phyloP scores from a whole-genome alignment of 371 early-diverging fungal genomes.

The Blyttiomyces sp. region DNA sequence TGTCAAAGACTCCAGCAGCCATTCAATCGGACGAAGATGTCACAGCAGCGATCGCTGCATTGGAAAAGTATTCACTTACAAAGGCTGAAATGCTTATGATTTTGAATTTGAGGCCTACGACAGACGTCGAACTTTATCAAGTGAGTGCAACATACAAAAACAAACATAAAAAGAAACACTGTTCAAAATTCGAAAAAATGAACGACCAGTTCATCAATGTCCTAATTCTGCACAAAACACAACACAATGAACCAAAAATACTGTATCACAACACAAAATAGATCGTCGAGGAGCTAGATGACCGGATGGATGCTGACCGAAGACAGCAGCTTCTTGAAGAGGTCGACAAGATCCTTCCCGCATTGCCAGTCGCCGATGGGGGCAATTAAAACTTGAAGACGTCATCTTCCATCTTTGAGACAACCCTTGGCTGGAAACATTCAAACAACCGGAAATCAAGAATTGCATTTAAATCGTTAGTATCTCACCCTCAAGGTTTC shows the following conservation, averaged over 20 bases:
- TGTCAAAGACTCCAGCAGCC: slow-evolving; percentile 4
- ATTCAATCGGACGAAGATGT: slow-evolving; percentile 7
- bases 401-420: slow-evolving; percentile 82
- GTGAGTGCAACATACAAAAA: slow-evolving; percentile 2
- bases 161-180: background rate
- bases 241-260: too few relatives aligned
- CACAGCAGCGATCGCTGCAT: slow-evolving; percentile 1
- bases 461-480: too few relatives aligned
- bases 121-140: slow-evolving; percentile 14
- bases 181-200: background rate
- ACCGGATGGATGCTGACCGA: slow-evolving; percentile 5
- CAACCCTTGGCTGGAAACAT: too few relatives aligned
- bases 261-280: too few relatives aligned
- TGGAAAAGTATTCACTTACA: slow-evolving; percentile 19
- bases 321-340: background rate
- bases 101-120: slow-evolving; percentile 25
- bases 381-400: slow-evolving; percentile 82
- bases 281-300: slow-evolving; percentile 21
- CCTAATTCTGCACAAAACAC: background rate
- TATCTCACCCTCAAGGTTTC: too few relatives aligned
- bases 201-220: background rate
- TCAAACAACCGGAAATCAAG: too few relatives aligned
- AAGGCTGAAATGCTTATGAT: slow-evolving; percentile 33
- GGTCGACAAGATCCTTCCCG: background rate
- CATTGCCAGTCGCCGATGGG: background rate